Conservation (phyloP, 2,329 filamentous ascomycete genomes). For the Fusarium falciforme region DNA sequence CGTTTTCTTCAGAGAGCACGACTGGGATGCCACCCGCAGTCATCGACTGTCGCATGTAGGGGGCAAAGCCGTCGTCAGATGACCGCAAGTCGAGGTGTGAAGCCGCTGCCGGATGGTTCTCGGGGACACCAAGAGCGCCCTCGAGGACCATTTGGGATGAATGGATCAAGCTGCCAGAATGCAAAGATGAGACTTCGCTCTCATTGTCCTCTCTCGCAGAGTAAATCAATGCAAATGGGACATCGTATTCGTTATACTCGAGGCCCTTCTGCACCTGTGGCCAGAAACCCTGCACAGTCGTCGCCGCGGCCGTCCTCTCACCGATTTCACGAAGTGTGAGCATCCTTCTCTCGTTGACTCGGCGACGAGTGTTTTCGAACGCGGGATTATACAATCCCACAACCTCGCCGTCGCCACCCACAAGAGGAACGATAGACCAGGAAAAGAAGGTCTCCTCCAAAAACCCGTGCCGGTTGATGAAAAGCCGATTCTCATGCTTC, state of each 20-base stretch:
- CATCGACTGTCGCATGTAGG: constrained; percentile 82
- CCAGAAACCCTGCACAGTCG: constrained; percentile 81
- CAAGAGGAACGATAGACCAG: constrained; percentile 83
- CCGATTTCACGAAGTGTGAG: constrained; percentile 81
- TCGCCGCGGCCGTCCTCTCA: constrained; percentile 78
- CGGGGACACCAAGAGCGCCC: constrained; percentile 75
- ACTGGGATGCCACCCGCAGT: constrained; percentile 72
- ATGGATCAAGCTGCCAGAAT: constrained; percentile 72
- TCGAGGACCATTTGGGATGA: constrained; percentile 76
- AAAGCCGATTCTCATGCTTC: constrained; percentile 85
- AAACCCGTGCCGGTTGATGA: constrained; percentile 75
- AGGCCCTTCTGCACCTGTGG: constrained; percentile 74
- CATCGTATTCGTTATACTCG: constrained; percentile 79
- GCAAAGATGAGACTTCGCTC: constrained; percentile 77
- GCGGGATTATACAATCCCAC: constrained; percentile 83
- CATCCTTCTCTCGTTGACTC: constrained; percentile 84
- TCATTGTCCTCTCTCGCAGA: constrained; percentile 78
- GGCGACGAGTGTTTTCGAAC: constrained; percentile 83
- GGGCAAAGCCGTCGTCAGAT: constrained; percentile 78
- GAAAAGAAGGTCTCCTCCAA: constrained; percentile 86
- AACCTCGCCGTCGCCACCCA: constrained; percentile 79
- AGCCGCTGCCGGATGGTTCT: constrained; percentile 70
- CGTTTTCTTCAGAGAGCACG: constrained; percentile 73
- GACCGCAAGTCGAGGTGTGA: constrained; percentile 74
- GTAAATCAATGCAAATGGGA: constrained; percentile 82